phyloP scores from a whole-genome alignment of 75 land plant species.

The Adiantum capillusveneris region DNA sequence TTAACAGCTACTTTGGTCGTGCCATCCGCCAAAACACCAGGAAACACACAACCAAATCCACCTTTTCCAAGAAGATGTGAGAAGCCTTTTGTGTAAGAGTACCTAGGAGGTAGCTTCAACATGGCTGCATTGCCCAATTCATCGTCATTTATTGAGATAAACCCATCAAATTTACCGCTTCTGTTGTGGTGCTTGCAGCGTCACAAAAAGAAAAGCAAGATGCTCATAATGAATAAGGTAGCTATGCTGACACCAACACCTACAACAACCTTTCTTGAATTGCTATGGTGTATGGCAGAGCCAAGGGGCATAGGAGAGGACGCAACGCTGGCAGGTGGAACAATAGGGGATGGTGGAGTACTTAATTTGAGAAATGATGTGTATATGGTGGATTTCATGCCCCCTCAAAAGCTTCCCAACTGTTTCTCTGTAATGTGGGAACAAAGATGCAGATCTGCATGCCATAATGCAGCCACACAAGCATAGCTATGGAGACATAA shows the following conservation, averaged over 20 bases:
- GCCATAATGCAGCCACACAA: slow-evolving; percentile 4
- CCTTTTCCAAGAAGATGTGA: slow-evolving; percentile 28
- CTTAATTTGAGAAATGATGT: slow-evolving; percentile 6
- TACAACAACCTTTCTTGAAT: background rate
- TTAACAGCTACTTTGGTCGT: slow-evolving; percentile 59
- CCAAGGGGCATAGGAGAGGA: background rate
- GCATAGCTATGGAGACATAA: slow-evolving; percentile 3
- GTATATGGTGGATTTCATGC: background rate
- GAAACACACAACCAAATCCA: slow-evolving; percentile 74
- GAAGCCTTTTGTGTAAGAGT: slow-evolving; percentile 15
- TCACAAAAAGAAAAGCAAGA: background rate
- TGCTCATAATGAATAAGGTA: no score
- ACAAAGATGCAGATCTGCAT: background rate
- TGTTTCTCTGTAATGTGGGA: background rate
- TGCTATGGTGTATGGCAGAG: no score
- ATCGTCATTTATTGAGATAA: background rate
- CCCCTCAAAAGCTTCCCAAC: slow-evolving; percentile 8
- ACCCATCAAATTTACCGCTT: background rate
- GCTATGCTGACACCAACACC: no score
- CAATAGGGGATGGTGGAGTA: background rate
- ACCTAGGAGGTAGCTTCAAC: slow-evolving; percentile 7
- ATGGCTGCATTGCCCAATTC: background rate
- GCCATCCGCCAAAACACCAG: slow-evolving; percentile 45
- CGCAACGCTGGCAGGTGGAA: background rate
- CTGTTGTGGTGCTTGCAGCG: background rate